Percentiles rank a stretch among this genome's conserved stretches.
Evolutionary conservation across 2,329 filamentous ascomycete genomes (phyloP).

Genomic region (Chaetomiaceae sp.): DNA sequence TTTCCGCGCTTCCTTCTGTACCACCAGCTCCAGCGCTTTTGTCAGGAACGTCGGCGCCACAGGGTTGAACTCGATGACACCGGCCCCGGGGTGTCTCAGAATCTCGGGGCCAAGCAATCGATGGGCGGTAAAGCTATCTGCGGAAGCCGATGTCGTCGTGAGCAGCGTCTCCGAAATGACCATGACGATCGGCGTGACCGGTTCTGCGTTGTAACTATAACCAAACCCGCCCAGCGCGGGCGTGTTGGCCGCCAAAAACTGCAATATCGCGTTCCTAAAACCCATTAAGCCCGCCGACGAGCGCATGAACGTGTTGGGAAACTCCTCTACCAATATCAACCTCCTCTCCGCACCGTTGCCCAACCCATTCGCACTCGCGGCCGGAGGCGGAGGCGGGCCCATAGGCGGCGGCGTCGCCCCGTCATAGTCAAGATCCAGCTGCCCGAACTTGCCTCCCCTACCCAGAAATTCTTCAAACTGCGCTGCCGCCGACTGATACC

Average conservation of each 20-base stretch:
- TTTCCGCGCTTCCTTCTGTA: constrained; percentile 78
- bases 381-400: constrained; percentile 6
- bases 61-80: constrained; percentile 85
- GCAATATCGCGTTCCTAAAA: constrained; percentile 71
- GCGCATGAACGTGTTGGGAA: constrained; percentile 68
- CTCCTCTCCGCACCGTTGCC: constrained; percentile 37
- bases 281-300: constrained; percentile 61
- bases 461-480: constrained; percentile 92
- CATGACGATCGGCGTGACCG: constrained; percentile 72
- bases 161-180: constrained; percentile 87
- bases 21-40: constrained; percentile 76
- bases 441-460: constrained; percentile 73
- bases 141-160: constrained; percentile 76
- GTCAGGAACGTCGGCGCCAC: constrained; percentile 81
- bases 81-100: constrained; percentile 71
- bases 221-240: constrained; percentile 50
- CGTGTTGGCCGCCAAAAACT: constrained; percentile 67
- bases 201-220: constrained; percentile 39
- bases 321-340: constrained; percentile 75
- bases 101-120: constrained; percentile 84
- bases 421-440: constrained; percentile 30
- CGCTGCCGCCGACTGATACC: constrained; percentile 64
- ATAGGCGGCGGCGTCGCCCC: constrained; percentile 10
- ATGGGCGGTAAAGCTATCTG: constrained; percentile 91
- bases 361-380: background rate